Evolutionary conservation across 139 green algal species (phyloP).

Genomic region (Chlorella sp.): DNA sequence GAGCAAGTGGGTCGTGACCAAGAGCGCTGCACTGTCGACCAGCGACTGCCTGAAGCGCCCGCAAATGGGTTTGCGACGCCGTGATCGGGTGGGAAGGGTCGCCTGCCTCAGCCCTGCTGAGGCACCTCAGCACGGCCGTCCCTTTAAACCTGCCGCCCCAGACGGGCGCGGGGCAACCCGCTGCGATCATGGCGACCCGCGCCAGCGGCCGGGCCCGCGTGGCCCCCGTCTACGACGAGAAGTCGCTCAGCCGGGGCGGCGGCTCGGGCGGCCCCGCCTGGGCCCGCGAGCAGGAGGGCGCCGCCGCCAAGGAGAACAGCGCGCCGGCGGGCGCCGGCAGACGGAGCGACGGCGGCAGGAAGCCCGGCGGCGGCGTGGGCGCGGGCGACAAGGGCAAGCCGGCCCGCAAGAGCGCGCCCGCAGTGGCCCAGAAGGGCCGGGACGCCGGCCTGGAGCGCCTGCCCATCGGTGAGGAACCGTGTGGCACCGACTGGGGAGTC

Average conservation of each 20-base stretch:
- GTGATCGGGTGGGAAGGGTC: background rate
- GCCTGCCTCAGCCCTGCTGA: too few species aligned
- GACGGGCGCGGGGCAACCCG: too few species aligned
- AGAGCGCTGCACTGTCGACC: too few species aligned
- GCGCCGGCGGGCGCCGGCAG: background rate
- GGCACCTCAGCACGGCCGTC: too few species aligned
- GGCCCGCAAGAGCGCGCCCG: conserved; percentile 3
- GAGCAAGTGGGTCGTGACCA: too few species aligned
- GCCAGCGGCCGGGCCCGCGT: conserved; percentile 1
- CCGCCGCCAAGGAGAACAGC: conserved; percentile 6
- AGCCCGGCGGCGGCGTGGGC: background rate
- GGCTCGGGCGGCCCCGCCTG: conserved; percentile 6
- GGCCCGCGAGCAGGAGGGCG: background rate
- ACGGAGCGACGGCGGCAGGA: background rate
- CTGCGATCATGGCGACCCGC: conserved; percentile 13
- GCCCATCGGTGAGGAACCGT: conserved; percentile 25
- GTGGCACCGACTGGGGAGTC: too few species aligned
- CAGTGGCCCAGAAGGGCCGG: conserved; percentile 15
- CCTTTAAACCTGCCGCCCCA: background rate
- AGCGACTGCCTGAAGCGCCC: too few species aligned
- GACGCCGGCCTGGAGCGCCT: conserved; percentile 21
- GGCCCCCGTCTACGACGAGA: conserved; percentile 9
- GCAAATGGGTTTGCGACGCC: too few species aligned
- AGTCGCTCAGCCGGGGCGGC: background rate
- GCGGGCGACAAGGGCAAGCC: background rate